A percentile compares a stretch with the other conserved stretches of the same genome.
Evolutionary conservation across 495 filamentous ascomycete genomes (phyloP).

Genomic region (Pseudoneurospora amorphoporcata): DNA sequence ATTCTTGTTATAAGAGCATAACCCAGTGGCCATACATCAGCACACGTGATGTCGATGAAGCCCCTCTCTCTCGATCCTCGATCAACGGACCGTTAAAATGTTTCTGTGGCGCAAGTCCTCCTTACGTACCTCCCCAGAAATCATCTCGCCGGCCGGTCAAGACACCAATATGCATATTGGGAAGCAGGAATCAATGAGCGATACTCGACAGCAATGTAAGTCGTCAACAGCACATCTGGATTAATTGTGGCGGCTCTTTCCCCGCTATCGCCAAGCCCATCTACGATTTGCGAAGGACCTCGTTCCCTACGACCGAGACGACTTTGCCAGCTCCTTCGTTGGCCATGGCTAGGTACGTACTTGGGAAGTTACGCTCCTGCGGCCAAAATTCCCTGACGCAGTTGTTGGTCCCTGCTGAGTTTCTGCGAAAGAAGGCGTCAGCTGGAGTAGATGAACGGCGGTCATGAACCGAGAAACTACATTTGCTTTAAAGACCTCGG

Average conservation of each 20-base stretch:
- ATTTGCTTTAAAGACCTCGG: background rate
- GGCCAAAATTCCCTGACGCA: background rate
- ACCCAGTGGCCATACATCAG: too few species aligned
- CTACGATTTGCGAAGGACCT: background rate
- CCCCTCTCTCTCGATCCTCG: too few species aligned
- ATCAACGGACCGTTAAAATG: too few species aligned
- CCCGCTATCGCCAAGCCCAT: background rate
- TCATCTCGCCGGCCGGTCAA: too few species aligned
- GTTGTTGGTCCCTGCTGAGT: background rate
- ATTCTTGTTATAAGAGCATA: too few species aligned
- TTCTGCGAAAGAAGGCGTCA: background rate
- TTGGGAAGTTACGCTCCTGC: background rate
- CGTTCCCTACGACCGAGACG: background rate
- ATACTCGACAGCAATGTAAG: too few species aligned
- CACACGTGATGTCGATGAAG: too few species aligned
- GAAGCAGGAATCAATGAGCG: too few species aligned
- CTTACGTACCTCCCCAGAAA: too few species aligned
- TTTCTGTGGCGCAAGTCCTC: too few species aligned
- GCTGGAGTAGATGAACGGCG: background rate
- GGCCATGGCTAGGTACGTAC: background rate
- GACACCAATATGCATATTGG: too few species aligned
- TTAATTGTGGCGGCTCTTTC: background rate
- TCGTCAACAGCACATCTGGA: background rate
- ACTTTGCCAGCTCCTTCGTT: background rate
- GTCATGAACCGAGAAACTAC: background rate